These are phyloP conservation scores for Starmerella stigmatis DNA, from an alignment of 805 yeast genomes.

Conservation along the genomic window DNA sequence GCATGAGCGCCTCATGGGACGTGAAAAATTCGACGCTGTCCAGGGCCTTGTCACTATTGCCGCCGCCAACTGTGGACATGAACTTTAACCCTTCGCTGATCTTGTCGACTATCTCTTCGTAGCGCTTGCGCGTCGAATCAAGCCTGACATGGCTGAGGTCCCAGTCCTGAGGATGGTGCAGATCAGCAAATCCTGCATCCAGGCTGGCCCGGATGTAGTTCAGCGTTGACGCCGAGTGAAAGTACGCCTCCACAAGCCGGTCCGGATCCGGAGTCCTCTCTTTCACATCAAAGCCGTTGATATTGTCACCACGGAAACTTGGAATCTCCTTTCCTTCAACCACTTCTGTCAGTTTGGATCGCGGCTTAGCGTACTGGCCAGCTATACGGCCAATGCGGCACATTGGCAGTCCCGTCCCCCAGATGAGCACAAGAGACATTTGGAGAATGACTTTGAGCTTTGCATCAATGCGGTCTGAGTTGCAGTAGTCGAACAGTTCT, in stretches of 20 bases:
- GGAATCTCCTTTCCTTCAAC: conserved; percentile 34
- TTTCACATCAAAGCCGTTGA: conserved; percentile 34
- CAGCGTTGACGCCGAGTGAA: conserved; percentile 38
- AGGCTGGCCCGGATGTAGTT: conserved; percentile 33
- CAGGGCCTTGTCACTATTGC: conserved; percentile 23
- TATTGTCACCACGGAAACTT: conserved; percentile 37
- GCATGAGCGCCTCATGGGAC: conserved; percentile 35
- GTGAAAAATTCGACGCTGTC: conserved; percentile 34
- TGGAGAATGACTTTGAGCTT: conserved; percentile 36
- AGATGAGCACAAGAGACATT: conserved; percentile 37
- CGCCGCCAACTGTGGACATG: conserved; percentile 35
- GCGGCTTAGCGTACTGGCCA: conserved; percentile 38
- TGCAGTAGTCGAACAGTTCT: conserved; percentile 37
- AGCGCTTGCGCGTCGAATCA: conserved; percentile 32
- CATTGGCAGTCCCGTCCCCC: conserved; percentile 36
- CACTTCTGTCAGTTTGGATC: conserved; percentile 36
- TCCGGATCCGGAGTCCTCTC: conserved; percentile 36
- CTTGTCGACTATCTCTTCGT: conserved; percentile 31
- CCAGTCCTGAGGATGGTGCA: conserved; percentile 35
- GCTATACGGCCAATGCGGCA: conserved; percentile 37
- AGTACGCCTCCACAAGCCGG: conserved; percentile 35
- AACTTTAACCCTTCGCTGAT: conserved; percentile 33
- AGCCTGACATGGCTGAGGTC: conserved; percentile 34
- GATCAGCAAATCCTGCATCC: conserved; percentile 35
- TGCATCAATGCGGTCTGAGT: conserved; percentile 33